Percentiles rank a stretch among this genome's conserved stretches.
Conservation (phyloP, 179 eudicot species). For the Vitellaria paradoxa region DNA sequence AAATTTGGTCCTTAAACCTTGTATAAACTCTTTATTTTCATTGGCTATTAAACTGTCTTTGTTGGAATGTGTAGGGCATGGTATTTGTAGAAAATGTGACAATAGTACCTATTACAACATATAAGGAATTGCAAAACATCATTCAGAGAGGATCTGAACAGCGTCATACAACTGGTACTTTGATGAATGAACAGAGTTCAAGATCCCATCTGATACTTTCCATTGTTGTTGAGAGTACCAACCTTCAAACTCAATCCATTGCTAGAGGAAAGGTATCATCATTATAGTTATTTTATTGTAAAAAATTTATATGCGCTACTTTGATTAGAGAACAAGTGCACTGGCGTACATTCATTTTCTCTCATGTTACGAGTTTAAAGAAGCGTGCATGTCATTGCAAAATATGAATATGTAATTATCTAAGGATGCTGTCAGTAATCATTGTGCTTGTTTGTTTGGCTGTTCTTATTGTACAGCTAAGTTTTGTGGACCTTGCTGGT, state of each 20-base stretch:
- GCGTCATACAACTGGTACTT: conserved; percentile 88
- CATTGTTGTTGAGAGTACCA: conserved; percentile 84
- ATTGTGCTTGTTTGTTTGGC: conserved; percentile 13
- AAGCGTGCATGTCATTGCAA: background rate
- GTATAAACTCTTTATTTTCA: background rate
- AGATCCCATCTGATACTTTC: conserved; percentile 95
- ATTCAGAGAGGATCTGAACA: conserved; percentile 91
- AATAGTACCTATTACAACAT: conserved; percentile 49
- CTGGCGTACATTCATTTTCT: background rate
- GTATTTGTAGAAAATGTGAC: conserved; percentile 89
- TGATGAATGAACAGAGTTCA: conserved; percentile 97
- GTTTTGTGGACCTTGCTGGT: conserved; percentile 93
- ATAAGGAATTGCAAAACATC: conserved; percentile 62
- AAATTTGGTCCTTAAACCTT: background rate
- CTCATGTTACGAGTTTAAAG: background rate
- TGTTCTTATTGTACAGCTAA: conserved; percentile 52
- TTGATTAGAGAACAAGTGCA: too few relatives aligned
- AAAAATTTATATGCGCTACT: background rate
- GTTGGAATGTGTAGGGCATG: conserved; percentile 69
- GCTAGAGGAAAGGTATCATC: conserved; percentile 88
- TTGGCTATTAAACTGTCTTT: background rate
- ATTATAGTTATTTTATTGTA: background rate
- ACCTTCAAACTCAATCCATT: conserved; percentile 90
- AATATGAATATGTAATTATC: too few relatives aligned
- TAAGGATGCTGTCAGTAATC: background rate